Conservation (phyloP, 352 stramenopile species). For the Globisporangium uncinulatum region DNA sequence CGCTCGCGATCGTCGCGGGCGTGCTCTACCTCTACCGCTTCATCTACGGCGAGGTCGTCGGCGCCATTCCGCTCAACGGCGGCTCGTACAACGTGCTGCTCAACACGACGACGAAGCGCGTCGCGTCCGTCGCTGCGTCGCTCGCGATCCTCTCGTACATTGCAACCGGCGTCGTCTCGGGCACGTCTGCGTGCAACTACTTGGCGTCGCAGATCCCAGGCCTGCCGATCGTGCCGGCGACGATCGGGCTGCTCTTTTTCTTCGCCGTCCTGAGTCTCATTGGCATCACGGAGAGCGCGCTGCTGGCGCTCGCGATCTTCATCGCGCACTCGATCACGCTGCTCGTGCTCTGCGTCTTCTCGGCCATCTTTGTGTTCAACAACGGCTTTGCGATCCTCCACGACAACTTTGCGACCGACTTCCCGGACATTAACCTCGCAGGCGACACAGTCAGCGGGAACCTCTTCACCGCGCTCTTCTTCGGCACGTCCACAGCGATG, state of each 20-base stretch:
- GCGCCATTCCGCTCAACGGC: slow-evolving; percentile 92
- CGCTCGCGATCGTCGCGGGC: slow-evolving; percentile 85
- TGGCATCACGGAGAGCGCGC: slow-evolving; percentile 91
- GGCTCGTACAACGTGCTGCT: slow-evolving; percentile 95
- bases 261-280: slow-evolving; percentile 89
- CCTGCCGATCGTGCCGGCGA: slow-evolving; percentile 73
- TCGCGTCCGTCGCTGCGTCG: slow-evolving; percentile 90
- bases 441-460: slow-evolving; percentile 74
- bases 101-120: slow-evolving; percentile 93
- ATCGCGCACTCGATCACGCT: slow-evolving; percentile 86
- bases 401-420: slow-evolving; percentile 80
- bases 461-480: slow-evolving; percentile 86
- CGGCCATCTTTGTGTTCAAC: slow-evolving; percentile 71
- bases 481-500: slow-evolving; percentile 91
- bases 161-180: slow-evolving; percentile 90
- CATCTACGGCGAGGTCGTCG: slow-evolving; percentile 94
- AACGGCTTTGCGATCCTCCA: slow-evolving; percentile 76
- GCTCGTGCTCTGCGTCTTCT: slow-evolving; percentile 69
- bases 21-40: slow-evolving; percentile 89
- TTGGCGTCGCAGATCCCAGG: slow-evolving; percentile 69
- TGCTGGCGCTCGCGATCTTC: slow-evolving; percentile 91
- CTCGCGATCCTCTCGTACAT: slow-evolving; percentile 96
- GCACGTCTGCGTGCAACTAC: slow-evolving; percentile 86
- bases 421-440: slow-evolving; percentile 86
- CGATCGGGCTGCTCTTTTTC: slow-evolving; percentile 85